A percentile compares a stretch with the other conserved stretches of the same genome.
phyloP scores from a whole-genome alignment of 192 early-diverging fungal genomes.

The Lunasporangiospora selenospora region DNA sequence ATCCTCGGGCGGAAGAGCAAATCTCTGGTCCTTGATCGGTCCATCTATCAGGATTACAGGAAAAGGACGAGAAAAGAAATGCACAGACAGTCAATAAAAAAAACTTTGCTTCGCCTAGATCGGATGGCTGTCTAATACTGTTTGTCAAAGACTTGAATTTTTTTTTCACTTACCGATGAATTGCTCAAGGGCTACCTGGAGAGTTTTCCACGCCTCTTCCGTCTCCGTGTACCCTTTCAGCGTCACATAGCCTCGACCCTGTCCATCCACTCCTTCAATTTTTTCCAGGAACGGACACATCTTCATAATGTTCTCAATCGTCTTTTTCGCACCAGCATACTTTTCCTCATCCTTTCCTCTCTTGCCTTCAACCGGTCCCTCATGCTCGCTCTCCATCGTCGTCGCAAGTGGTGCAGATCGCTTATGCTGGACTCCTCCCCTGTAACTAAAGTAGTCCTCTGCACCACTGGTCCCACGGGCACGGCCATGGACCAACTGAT shows the following conservation, averaged over 20 bases:
- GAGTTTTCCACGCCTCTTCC: slow-evolving; percentile 19
- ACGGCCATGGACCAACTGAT: too few species aligned
- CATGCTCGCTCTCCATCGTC: too few species aligned
- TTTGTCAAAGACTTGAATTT: too few species aligned
- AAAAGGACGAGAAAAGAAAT: not conserved
- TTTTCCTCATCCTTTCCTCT: not conserved
- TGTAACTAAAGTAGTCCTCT: too few species aligned
- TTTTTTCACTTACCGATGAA: slow-evolving; percentile 30
- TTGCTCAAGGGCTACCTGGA: slow-evolving; percentile 8
- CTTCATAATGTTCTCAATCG: not conserved
- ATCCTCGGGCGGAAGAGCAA: slow-evolving; percentile 37
- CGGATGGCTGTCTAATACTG: too few species aligned
- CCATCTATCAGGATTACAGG: slow-evolving; percentile 13
- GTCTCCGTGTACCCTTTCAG: slow-evolving; percentile 44
- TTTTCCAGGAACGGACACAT: slow-evolving; percentile 41
- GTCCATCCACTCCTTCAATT: slow-evolving; percentile 9
- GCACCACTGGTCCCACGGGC: too few species aligned
- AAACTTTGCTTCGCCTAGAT: too few species aligned
- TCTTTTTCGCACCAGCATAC: too few species aligned
- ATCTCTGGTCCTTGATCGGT: slow-evolving; percentile 24
- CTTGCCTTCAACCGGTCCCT: too few species aligned
- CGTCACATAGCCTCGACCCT: slow-evolving; percentile 4
- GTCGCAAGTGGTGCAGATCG: too few species aligned
- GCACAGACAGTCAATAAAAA: not conserved
- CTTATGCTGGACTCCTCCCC: not conserved